These are phyloP conservation scores for Cladosporium sp. DNA, from an alignment of 2,329 filamentous ascomycete species.

Conservation along the genomic window DNA sequence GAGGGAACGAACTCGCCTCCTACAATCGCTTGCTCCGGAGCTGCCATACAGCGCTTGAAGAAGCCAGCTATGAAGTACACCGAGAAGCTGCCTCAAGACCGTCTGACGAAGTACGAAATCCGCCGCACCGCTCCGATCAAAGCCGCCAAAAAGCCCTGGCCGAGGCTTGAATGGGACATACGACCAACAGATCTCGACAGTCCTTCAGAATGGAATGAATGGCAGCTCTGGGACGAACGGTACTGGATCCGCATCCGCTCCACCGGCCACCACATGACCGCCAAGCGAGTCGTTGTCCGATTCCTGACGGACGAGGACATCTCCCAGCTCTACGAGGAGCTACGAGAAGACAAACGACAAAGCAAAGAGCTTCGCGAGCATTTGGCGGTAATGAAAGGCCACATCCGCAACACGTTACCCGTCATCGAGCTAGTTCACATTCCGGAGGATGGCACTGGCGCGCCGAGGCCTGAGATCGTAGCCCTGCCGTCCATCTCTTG, in stretches of 20 bases:
- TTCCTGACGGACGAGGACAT: conserved; percentile 26
- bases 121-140: conserved; percentile 1
- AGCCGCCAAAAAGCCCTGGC: not conserved
- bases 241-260: conserved; percentile 51
- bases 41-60: not conserved
- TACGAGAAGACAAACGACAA: too few relatives aligned
- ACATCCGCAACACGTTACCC: conserved; percentile 41
- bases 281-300: conserved; percentile 31
- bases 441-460: not conserved
- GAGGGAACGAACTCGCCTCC: not conserved
- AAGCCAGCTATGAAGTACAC: not conserved
- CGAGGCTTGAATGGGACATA: not conserved
- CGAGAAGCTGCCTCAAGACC: not conserved
- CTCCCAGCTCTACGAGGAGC: too few relatives aligned
- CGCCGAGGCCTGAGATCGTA: conserved; percentile 18
- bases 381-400: conserved; percentile 28
- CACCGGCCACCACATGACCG: not conserved
- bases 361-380: too few relatives aligned
- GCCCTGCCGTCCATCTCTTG: conserved; percentile 31
- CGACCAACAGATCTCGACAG: not conserved
- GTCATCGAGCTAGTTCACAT: not conserved
- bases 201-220: conserved; percentile 22
- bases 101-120: not conserved
- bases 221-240: conserved; percentile 51
- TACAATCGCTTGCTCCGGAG: not conserved